Base-by-base conservation (phyloP, 108 stramenopile species). In the Epipyxis sp. region DNA sequence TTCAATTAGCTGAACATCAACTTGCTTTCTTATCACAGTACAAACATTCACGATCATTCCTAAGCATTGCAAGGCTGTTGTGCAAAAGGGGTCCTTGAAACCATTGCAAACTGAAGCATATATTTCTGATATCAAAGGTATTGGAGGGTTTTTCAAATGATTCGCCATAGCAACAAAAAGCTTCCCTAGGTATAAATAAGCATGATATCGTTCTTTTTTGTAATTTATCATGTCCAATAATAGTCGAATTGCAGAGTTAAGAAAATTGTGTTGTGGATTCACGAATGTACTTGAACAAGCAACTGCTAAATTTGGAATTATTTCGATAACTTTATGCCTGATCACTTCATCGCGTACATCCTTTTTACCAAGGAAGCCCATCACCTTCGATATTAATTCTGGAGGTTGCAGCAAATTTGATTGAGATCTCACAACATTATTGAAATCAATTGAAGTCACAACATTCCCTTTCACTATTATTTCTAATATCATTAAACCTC, bases 51-150 rank as follows among this genome's bases (percentile, higher is more conserved):
- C 6, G 10, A 74, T 6, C 13, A 39, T 57, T 6, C 13, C 25
- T n/a, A 74, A 37, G 50, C 71, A 74, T 3, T 6, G 32, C 3
- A 74, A 25, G 3, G 71, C 71, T 25, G 40, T 42, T 10, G 10
- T 57, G 34, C 13, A 74, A 74, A 74, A 74, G 32, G 71, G 71
- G 13, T 74, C 71, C 42, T 74, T 27, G 32, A 74, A 74, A 42
- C 71, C 71, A 32, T 3, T 13, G 3, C 3, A 13, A 42, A 74
- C 43, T 10, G 34, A 37, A 30, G 16, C 25, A 57, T 43, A 37
- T n/a, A 74, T 25, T 46, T 74, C 71, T 37, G 20, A 20, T 20
- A 68, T 25, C 16, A 20, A 37, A 20, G 65, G 39, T n/a, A n/a
- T n/a, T n/a, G n/a, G n/a, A n/a, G n/a, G n/a, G n/a, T n/a, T n/a